A percentile compares a stretch with the other conserved stretches of the same genome.
Conservation (phyloP, 2,329 filamentous ascomycete species). For the Colletotrichum australisinense region DNA sequence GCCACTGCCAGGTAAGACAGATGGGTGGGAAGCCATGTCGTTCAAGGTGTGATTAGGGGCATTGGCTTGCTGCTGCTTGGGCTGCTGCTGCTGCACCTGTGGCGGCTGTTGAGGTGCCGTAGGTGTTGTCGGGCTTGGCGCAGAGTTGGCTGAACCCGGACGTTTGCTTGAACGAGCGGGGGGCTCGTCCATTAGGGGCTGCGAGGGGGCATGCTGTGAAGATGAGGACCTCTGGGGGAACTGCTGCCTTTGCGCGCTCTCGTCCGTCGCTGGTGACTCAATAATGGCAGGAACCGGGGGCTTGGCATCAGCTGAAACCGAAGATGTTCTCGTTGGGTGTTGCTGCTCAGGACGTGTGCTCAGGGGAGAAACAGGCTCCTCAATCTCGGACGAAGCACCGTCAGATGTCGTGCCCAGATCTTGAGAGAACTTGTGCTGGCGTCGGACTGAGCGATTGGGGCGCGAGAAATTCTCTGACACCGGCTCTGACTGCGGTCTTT, state of each 20-base stretch:
- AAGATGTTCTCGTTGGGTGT: slow-evolving; percentile 47
- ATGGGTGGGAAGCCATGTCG: slow-evolving; percentile 73
- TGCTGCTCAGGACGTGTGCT: slow-evolving; percentile 43
- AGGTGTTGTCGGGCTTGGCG: slow-evolving; percentile 24
- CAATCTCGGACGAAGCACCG: slow-evolving; percentile 46
- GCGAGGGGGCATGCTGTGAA: slow-evolving; percentile 37
- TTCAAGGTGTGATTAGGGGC: slow-evolving; percentile 60
- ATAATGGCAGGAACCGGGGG: slow-evolving; percentile 67
- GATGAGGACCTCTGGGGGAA: slow-evolving; percentile 67
- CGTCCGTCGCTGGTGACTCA: slow-evolving; percentile 70
- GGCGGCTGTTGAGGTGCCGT: slow-evolving; percentile 21
- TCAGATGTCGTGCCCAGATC: slow-evolving; percentile 62
- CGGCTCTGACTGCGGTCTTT: slow-evolving; percentile 78
- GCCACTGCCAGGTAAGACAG: slow-evolving; percentile 76
- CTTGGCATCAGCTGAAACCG: slow-evolving; percentile 43
- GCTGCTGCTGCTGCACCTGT: slow-evolving; percentile 21
- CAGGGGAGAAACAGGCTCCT: slow-evolving; percentile 38
- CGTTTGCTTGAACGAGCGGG: slow-evolving; percentile 59
- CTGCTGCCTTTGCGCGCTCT: slow-evolving; percentile 43
- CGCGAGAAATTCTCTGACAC: slow-evolving; percentile 72
- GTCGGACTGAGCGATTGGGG: slow-evolving; percentile 60
- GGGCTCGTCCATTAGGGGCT: slow-evolving; percentile 51
- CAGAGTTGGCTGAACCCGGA: slow-evolving; percentile 42
- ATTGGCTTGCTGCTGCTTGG: slow-evolving; percentile 38
- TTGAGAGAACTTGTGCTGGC: slow-evolving; percentile 61